Percentiles rank a stretch among this genome's conserved stretches.
phyloP scores from a whole-genome alignment of 2,329 filamentous ascomycete species.

The Fusarium ambrosium region DNA sequence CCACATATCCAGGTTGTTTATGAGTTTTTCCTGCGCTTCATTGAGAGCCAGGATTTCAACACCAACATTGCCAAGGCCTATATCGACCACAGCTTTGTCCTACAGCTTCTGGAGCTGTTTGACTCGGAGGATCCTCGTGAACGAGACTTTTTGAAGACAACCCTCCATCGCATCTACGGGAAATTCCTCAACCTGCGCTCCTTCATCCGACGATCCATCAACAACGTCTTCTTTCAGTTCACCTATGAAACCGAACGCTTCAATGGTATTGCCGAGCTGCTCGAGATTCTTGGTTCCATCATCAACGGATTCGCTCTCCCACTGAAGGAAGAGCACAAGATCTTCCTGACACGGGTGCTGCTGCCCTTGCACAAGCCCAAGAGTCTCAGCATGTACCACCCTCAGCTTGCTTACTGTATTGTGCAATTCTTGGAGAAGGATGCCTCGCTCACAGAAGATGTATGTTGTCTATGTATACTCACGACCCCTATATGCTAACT shows the following conservation, averaged over 20 bases:
- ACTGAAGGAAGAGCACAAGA: slow-evolving; percentile 98
- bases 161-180: slow-evolving; percentile 96
- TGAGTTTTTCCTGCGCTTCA: slow-evolving; percentile 98
- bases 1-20: slow-evolving; percentile 99
- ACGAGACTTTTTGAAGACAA: slow-evolving; percentile 97
- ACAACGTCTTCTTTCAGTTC: slow-evolving; percentile 99
- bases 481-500: slow-evolving; percentile 22
- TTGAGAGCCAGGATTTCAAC: slow-evolving; percentile 99
- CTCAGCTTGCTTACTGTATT: slow-evolving; percentile 97
- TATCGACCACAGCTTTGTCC: slow-evolving; percentile 97
- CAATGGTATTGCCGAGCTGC: slow-evolving; percentile 95
- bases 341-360: slow-evolving; percentile 93
- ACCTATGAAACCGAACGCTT: slow-evolving; percentile 98
- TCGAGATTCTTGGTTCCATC: slow-evolving; percentile 97
- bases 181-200: slow-evolving; percentile 98
- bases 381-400: slow-evolving; percentile 99
- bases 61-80: slow-evolving; percentile 99
- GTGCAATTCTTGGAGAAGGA: slow-evolving; percentile 99
- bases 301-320: slow-evolving; percentile 99
- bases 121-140: slow-evolving; percentile 98
- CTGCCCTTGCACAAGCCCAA: slow-evolving; percentile 98
- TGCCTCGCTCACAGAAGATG: slow-evolving; percentile 95
- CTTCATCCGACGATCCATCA: slow-evolving; percentile 97
- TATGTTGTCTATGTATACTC: slow-evolving; percentile 51
- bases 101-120: slow-evolving; percentile 96